A percentile compares a stretch with the other conserved stretches of the same genome.
Conservation (phyloP, 257 asterid genomes). For the Prunella vulgaris region DNA sequence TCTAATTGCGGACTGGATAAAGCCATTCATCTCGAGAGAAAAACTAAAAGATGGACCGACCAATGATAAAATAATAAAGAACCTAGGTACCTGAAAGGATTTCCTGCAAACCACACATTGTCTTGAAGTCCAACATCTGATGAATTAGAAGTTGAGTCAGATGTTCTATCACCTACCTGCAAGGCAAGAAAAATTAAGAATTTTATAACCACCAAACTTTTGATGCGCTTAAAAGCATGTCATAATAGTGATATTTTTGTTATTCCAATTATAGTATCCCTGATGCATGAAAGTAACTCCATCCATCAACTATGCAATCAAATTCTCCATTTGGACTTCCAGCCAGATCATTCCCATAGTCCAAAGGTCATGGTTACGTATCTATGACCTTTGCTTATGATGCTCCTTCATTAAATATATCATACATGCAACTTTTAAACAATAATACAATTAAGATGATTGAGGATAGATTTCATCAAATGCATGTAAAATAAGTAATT, state of each 20-base stretch:
- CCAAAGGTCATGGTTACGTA: background rate
- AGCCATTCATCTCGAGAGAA: background rate
- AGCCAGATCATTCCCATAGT: constrained; percentile 7
- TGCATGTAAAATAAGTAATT: constrained; percentile 8
- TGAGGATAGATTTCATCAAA: background rate
- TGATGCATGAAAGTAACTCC: background rate
- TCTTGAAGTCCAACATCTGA: constrained; percentile 48
- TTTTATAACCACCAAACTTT: background rate
- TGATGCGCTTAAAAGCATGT: constrained; percentile 5
- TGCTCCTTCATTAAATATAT: constrained; percentile 3
- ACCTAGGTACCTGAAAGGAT: constrained; percentile 50
- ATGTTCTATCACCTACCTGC: constrained; percentile 56
- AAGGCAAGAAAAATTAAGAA: constrained; percentile 19
- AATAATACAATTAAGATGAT: background rate
- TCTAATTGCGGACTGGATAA: background rate
- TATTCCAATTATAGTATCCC: background rate
- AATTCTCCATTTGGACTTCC: background rate
- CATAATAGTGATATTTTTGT: background rate
- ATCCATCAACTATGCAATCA: background rate
- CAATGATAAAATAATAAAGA: constrained; percentile 7
- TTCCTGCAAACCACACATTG: constrained; percentile 44
- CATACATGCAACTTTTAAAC: constrained; percentile 1
- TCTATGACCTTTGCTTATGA: background rate
- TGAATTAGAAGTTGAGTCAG: constrained; percentile 52
- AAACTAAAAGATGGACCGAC: background rate